These are phyloP conservation scores for Aquanectria penicillioides DNA, from an alignment of 2,329 filamentous ascomycete genomes.

Conservation along the genomic window DNA sequence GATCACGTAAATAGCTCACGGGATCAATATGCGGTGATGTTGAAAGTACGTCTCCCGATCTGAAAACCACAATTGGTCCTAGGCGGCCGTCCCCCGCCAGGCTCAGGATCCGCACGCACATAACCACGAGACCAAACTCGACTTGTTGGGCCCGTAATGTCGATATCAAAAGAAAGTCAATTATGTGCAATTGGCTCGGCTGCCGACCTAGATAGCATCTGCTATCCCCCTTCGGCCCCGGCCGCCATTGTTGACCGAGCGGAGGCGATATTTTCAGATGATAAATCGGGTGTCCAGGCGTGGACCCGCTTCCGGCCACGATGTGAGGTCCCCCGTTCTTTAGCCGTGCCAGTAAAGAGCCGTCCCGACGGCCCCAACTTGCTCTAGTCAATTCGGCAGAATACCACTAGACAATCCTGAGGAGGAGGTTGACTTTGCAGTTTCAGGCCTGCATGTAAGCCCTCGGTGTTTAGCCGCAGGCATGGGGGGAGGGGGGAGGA, in stretches of 20 bases:
- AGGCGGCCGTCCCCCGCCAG: slow-evolving; percentile 27
- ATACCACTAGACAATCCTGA: slow-evolving; percentile 27
- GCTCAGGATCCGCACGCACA: slow-evolving; percentile 10
- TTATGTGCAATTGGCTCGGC: slow-evolving; percentile 36
- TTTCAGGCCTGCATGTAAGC: slow-evolving; percentile 28
- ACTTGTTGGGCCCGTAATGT: slow-evolving; percentile 18
- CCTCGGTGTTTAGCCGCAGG: slow-evolving; percentile 33
- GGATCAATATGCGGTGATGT: slow-evolving; percentile 5
- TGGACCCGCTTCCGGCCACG: slow-evolving; percentile 32
- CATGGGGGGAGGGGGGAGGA: slow-evolving; percentile 1
- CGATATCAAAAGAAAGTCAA: slow-evolving; percentile 22
- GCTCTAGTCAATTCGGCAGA: slow-evolving; percentile 35
- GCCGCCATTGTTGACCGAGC: slow-evolving; percentile 22
- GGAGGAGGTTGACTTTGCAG: slow-evolving; percentile 10
- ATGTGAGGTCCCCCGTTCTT: slow-evolving; percentile 30
- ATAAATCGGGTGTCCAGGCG: slow-evolving; percentile 30
- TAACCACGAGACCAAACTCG: slow-evolving; percentile 22
- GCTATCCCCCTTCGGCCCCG: slow-evolving; percentile 16
- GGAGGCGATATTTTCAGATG: slow-evolving; percentile 23
- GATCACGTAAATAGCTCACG: slow-evolving; percentile 15
- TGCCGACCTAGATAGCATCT: slow-evolving; percentile 29
- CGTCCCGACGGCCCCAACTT: slow-evolving; percentile 26
- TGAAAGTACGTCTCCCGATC: slow-evolving; percentile 20
- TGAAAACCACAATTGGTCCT: slow-evolving; percentile 16
- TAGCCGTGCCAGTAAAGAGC: slow-evolving; percentile 44